Evolutionary conservation across 2,329 filamentous ascomycete genomes (phyloP).

Genomic region (Triangularia verruculosa): DNA sequence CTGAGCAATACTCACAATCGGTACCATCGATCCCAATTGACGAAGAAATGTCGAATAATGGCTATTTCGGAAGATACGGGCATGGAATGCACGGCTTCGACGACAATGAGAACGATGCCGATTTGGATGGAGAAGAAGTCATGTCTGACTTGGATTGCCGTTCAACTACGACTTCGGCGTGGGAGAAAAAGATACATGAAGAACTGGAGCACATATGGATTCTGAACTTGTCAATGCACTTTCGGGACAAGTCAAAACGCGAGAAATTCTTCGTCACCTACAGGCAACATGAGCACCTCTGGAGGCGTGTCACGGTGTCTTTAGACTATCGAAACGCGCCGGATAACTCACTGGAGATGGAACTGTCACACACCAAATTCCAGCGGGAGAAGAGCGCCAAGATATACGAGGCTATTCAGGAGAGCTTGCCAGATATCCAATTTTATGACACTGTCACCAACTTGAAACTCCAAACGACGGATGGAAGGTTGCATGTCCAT

Average conservation of each 20-base stretch:
- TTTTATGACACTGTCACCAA: constrained; percentile 97
- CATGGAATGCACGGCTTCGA: neutral
- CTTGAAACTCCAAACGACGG: constrained; percentile 84
- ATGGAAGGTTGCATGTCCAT: constrained; percentile 87
- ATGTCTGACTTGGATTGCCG: constrained; percentile 41
- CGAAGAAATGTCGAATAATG: constrained; percentile 32
- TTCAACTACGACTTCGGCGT: constrained; percentile 51
- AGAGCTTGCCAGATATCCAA: constrained; percentile 87
- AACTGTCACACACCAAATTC: constrained; percentile 72
- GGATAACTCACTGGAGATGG: constrained; percentile 78
- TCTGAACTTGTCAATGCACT: constrained; percentile 96
- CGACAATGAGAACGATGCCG: constrained; percentile 19
- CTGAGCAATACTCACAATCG: constrained; percentile 28
- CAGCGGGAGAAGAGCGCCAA: constrained; percentile 90
- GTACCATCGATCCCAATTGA: constrained; percentile 34
- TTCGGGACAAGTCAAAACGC: constrained; percentile 83
- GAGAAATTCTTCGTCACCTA: constrained; percentile 99
- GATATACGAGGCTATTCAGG: constrained; percentile 92
- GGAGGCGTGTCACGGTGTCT: constrained; percentile 88
- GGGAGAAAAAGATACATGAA: constrained; percentile 66
- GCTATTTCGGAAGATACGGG: constrained; percentile 1
- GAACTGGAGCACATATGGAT: constrained; percentile 92
- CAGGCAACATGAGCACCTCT: constrained; percentile 72
- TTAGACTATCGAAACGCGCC: constrained; percentile 85
- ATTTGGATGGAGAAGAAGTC: constrained; percentile 30